Conservation (phyloP, 2,329 filamentous ascomycete species). For the Aspergillus bombycis region DNA sequence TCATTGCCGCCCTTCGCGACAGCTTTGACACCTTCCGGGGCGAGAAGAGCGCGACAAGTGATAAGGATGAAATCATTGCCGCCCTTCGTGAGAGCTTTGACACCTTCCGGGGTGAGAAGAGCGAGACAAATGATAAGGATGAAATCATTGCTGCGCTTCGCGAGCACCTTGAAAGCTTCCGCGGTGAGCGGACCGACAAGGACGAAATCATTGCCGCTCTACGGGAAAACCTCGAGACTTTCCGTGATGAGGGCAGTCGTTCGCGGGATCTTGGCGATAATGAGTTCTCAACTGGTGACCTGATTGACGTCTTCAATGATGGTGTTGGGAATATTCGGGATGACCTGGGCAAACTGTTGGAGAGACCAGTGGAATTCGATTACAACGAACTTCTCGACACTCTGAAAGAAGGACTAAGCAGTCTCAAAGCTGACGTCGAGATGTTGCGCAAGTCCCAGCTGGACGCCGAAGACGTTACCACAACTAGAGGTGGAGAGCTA, state of each 20-base stretch:
- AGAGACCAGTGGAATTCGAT: slow-evolving; percentile 80
- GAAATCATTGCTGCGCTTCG: slow-evolving; percentile 66
- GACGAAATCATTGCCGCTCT: slow-evolving; percentile 66
- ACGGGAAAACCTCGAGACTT: slow-evolving; percentile 46
- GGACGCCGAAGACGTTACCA: slow-evolving; percentile 54
- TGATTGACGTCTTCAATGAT: slow-evolving; percentile 65
- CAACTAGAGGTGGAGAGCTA: slow-evolving; percentile 57
- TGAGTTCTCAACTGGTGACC: slow-evolving; percentile 58
- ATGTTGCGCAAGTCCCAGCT: slow-evolving; percentile 64
- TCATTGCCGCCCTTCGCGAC: slow-evolving; percentile 70
- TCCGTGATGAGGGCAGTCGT: slow-evolving; percentile 56
- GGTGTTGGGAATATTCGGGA: slow-evolving; percentile 75
- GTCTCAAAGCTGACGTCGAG: slow-evolving; percentile 77
- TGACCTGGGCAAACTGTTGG: slow-evolving; percentile 73
- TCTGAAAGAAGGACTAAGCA: slow-evolving; percentile 77
- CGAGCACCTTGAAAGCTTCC: slow-evolving; percentile 40
- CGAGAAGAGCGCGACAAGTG: slow-evolving; percentile 31
- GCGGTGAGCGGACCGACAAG: slow-evolving; percentile 48
- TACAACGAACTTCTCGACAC: slow-evolving; percentile 90
- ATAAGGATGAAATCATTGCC: slow-evolving; percentile 70
- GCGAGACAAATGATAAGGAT: slow-evolving; percentile 53
- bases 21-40: slow-evolving; percentile 25
- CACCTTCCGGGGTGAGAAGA: slow-evolving; percentile 23
- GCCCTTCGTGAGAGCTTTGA: slow-evolving; percentile 59
- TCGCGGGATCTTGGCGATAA: slow-evolving; percentile 59